These are phyloP conservation scores for Hyphopichia fennica DNA, from an alignment of 1,139 yeast genomes.

Conservation along the genomic window DNA sequence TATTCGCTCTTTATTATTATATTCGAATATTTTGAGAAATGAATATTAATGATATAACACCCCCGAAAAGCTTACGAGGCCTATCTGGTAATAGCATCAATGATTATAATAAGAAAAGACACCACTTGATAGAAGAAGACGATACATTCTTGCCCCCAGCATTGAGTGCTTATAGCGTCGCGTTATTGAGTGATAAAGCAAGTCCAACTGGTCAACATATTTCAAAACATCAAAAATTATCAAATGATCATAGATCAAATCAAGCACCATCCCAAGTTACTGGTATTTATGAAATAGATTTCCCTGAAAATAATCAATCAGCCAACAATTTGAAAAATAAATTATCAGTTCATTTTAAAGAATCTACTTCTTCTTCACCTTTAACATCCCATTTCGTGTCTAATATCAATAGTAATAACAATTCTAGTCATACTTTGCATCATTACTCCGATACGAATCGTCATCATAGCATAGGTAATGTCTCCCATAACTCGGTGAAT, in stretches of 20 bases:
- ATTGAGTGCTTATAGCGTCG: conserved; percentile 56
- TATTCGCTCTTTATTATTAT: too few species aligned
- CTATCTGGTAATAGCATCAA: not conserved
- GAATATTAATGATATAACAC: not conserved
- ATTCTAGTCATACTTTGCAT: conserved; percentile 4
- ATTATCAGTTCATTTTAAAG: conserved; percentile 35
- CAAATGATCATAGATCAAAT: not conserved
- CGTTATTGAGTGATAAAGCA: conserved; percentile 30
- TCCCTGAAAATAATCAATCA: conserved; percentile 21
- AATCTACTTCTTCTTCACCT: conserved; percentile 3
- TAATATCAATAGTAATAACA: conserved; percentile 1
- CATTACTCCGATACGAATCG: not conserved
- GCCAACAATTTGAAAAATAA: conserved; percentile 23
- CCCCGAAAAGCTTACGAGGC: not conserved
- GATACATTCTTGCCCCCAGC: conserved; percentile 63
- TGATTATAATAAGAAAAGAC: conserved; percentile 6
- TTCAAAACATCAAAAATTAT: conserved; percentile 1
- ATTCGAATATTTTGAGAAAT: not conserved
- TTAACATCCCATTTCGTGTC: not conserved
- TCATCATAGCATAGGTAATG: conserved; percentile 2
- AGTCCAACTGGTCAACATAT: conserved; percentile 6
- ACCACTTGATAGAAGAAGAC: conserved; percentile 46
- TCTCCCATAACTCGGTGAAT: conserved; percentile 5
- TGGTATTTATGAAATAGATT: conserved; percentile 35
- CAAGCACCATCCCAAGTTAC: conserved; percentile 16